Base-by-base conservation (phyloP, 129 eudicot species). In the Calendula officinalis region DNA sequence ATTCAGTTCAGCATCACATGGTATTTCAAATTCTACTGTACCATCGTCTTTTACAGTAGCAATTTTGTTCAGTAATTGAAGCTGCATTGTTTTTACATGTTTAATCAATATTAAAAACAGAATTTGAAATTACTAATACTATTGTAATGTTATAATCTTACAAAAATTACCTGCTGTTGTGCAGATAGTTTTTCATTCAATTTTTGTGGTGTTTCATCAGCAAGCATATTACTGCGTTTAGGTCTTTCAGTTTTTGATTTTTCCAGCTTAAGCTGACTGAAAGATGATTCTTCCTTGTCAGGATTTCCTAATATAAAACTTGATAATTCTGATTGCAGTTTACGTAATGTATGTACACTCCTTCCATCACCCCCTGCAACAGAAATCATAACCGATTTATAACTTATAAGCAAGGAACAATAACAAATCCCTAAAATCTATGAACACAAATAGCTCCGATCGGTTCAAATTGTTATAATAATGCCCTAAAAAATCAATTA, bases 11-110 rank as follows among this genome's bases (percentile, higher is more conserved):
- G 74, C 77, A 71, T 89, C 92, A 61, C 78, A 82, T 10, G 99
- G 97, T 56, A 94, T 75, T 77, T 94, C 95, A 65, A 94, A 84
- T 78, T 89, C 99, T 67, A 94, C 97, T 3, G 97, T 94, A 37
- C 99, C 99, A 34, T 90, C 87, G 66, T 86, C 82, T 78, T 82
- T 94, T 36, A 94, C 88, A n/a, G 99, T 94, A 66, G 99, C 94
- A 66, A 94, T 94, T 84, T 86, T 83, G 85, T 89, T 94, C 83
- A 94, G 77, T 80, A 94, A 73, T 63, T 78, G 81, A 65, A 94
- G 86, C 99, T 94, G 99, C 86, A 81, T 70, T 34, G 17, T 64
- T 77, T 82, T 47, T 66, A 22, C 66, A 75, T 60, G 69, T 59
- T 67, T 43, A 73, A 78, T 50, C 70, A 30, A 49, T 42, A 63